Base-by-base conservation (phyloP, 106 monocot genomes). In the Dendrobium catenatum region DNA sequence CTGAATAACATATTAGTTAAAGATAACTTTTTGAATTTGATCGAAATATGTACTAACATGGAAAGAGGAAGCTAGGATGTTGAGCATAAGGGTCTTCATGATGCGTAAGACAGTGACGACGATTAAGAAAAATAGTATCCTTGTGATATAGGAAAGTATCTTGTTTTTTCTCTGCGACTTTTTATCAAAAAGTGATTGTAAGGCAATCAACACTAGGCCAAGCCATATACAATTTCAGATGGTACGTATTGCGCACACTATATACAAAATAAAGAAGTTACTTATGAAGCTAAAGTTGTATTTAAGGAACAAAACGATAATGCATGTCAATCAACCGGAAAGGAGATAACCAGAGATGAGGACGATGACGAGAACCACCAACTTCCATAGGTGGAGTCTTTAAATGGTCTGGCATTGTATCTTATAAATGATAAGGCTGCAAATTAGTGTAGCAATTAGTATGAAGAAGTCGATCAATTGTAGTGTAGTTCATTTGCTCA, bases 11-110 rank as follows among this genome's bases (percentile, higher is more conserved):
- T 93, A 94, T 83, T 96, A 93, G 76, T 96, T 96, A 82, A 96
- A 96, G 15, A 93, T 40, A 4, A 93, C 82, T 64, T 96, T 93
- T 73, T 94, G 96, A 20, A 96, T 96, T 31, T 93, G 80, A 51
- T 96, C 96, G 66, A 96, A 96, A 83, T 94, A 96, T 37, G 90
- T 94, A 77, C 87, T 90, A 20, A 96, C 96, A 80, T 94, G 96
- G 83, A 94, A 96, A 26, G 90, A 94, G 10, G 96, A 94, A 6
- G 96, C 94, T 19, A 94, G 76, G 6, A 89, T 88, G 81, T 94
- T 96, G 47, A 94, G 81, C 20, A 96, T 86, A 40, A 96, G 82
- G 4, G 89, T 94, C 86, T 96, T 96, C 68, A 87, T 80, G 16
- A 96, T 86, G 29, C 96, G 85, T 9, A 94, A 27, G n/a, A 85